A percentile compares a stretch with the other conserved stretches of the same genome.
phyloP scores from a whole-genome alignment of 1,139 yeast genomes.

The Sporopachydermia cereana region DNA sequence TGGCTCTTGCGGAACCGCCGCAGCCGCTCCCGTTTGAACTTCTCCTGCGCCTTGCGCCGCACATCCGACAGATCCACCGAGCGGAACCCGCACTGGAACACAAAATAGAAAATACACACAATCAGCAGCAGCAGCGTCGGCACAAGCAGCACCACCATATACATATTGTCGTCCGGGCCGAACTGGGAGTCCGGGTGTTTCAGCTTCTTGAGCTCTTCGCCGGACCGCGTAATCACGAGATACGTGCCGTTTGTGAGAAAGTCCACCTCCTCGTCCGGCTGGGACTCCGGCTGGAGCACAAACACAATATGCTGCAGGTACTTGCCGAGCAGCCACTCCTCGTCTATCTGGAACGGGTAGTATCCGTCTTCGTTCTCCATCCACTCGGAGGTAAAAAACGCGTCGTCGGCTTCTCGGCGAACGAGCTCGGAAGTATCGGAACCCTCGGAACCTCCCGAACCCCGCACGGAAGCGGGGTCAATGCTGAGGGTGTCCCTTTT shows the following conservation, averaged over 20 bases:
- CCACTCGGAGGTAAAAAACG: conserved; percentile 69
- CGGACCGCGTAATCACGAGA: conserved; percentile 43
- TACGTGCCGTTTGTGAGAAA: conserved; percentile 40
- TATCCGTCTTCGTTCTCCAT: conserved; percentile 50
- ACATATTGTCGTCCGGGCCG: conserved; percentile 51
- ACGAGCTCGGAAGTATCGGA: conserved; percentile 20
- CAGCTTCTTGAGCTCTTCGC: conserved; percentile 48
- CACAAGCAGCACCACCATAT: conserved; percentile 50
- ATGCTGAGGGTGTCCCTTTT: background rate
- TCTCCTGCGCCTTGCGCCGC: conserved; percentile 36
- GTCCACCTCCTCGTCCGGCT: conserved; percentile 55
- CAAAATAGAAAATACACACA: conserved; percentile 50
- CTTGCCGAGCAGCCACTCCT: conserved; percentile 48
- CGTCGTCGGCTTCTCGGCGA: conserved; percentile 24
- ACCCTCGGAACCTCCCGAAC: conserved; percentile 14
- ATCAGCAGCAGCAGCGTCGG: conserved; percentile 63
- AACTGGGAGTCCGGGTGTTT: conserved; percentile 49
- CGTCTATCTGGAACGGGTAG: conserved; percentile 45
- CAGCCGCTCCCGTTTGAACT: conserved; percentile 12
- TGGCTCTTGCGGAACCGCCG: background rate
- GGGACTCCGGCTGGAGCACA: conserved; percentile 60
- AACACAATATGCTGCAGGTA: conserved; percentile 39
- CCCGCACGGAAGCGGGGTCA: conserved; percentile 16
- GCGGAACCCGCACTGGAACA: conserved; percentile 40
- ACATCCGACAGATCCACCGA: conserved; percentile 39